phyloP scores from a whole-genome alignment of 768 basidiomycete genomes.

The Calvatia gigantea region DNA sequence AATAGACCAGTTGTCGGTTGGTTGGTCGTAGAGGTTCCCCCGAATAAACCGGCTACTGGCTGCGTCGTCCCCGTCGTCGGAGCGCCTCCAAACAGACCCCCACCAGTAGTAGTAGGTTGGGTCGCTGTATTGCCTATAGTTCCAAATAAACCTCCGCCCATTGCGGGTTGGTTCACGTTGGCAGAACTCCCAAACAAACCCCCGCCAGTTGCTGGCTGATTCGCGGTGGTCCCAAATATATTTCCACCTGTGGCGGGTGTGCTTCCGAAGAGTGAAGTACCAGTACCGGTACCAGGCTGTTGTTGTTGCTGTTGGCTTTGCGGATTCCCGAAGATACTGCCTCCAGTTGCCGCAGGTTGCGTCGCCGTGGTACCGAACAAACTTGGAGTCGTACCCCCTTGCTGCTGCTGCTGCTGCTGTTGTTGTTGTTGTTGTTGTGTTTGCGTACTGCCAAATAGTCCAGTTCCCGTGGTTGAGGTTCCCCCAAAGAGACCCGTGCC shows the following conservation, averaged over 20 bases:
- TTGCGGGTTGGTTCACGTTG: constrained; percentile 13
- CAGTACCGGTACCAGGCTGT: not conserved
- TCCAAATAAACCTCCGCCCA: constrained; percentile 23
- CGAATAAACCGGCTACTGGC: constrained; percentile 14
- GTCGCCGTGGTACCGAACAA: constrained; percentile 20
- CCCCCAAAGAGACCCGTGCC: constrained; percentile 28
- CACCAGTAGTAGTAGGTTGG: constrained; percentile 16
- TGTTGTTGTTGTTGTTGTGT: constrained; percentile 11
- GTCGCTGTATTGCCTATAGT: constrained; percentile 16
- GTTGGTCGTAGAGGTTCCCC: constrained; percentile 5
- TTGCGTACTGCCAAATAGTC: constrained; percentile 15
- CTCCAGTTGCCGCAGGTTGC: constrained; percentile 10
- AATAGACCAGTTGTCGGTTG: constrained; percentile 17
- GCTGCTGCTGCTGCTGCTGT: constrained; percentile 2
- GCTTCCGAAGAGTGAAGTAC: constrained; percentile 11
- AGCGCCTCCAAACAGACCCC: constrained; percentile 22
- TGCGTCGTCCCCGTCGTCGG: not conserved
- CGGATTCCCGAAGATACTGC: constrained; percentile 26
- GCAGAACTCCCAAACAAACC: constrained; percentile 23
- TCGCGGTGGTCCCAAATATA: constrained; percentile 16
- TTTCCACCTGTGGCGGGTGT: constrained; percentile 15
- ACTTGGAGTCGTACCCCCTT: constrained; percentile 5
- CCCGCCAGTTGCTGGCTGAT: constrained; percentile 15
- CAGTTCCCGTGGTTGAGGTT: constrained; percentile 1
- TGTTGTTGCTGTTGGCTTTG: constrained; percentile 19